A percentile compares a stretch with the other conserved stretches of the same genome.
Conservation (phyloP, 305 asterid genomes). For the Solanum hybrid region DNA sequence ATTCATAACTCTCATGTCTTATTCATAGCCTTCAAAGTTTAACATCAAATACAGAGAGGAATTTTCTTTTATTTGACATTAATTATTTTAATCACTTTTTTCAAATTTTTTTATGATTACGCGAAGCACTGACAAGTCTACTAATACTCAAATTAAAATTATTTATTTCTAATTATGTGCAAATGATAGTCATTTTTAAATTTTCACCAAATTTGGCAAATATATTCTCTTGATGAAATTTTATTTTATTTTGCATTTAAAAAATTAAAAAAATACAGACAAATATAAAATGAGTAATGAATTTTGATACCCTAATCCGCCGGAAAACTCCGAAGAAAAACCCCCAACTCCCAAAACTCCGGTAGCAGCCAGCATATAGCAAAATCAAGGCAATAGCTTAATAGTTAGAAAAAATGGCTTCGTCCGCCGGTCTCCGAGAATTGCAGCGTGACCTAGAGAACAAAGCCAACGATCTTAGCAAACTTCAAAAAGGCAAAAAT, state of each 20-base stretch:
- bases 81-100: no score
- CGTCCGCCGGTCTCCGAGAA: slow-evolving; percentile 43
- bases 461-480: slow-evolving; percentile 78
- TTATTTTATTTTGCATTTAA: neutral
- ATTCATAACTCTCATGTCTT: neutral
- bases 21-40: no score
- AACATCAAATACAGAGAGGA: no score
- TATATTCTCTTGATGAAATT: neutral
- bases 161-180: neutral
- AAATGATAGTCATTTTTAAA: no score
- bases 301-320: neutral
- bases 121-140: neutral
- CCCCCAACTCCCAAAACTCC: neutral
- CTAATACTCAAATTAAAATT: no score
- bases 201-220: neutral
- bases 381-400: neutral
- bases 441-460: slow-evolving; percentile 75
- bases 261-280: neutral
- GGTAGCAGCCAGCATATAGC: neutral
- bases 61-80: neutral
- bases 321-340: neutral
- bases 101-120: neutral
- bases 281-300: neutral
- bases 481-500: slow-evolving; percentile 62
- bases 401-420: slow-evolving; percentile 20